Conservation (phyloP, 2,329 filamentous ascomycete species). For the Phyllosticta ampelicida region DNA sequence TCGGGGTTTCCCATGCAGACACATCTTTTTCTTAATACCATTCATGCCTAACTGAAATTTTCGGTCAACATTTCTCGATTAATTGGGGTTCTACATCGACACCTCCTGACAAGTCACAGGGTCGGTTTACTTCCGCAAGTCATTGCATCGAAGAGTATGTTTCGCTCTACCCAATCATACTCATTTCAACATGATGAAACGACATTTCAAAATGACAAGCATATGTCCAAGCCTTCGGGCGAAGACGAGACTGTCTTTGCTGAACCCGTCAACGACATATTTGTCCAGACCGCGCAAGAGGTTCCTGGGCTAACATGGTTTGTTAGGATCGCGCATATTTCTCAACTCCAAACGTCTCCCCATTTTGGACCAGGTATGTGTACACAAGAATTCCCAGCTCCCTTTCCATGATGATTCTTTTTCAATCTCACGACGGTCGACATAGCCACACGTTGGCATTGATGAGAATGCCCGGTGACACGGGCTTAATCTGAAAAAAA, state of each 20-base stretch:
- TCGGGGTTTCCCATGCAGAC: conserved; percentile 62
- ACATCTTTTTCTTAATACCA: conserved; percentile 54
- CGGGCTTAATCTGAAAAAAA: conserved; percentile 33
- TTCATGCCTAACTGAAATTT: conserved; percentile 53
- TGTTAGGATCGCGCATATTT: not conserved
- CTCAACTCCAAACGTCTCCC: not conserved
- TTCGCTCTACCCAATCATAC: conserved; percentile 9
- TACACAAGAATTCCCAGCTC: not conserved
- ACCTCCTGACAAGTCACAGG: conserved; percentile 2
- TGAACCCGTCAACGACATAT: conserved; percentile 17
- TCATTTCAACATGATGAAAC: conserved; percentile 60
- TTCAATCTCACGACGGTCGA: conserved; percentile 73
- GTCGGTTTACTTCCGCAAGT: conserved; percentile 5
- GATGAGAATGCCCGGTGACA: conserved; percentile 73
- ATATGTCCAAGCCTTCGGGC: conserved; percentile 77
- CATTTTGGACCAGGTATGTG: not conserved
- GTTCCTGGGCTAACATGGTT: not conserved
- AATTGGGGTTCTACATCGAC: conserved; percentile 2
- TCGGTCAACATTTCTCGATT: not conserved
- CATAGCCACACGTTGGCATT: conserved; percentile 61
- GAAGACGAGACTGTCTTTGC: conserved; percentile 37
- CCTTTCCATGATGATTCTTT: conserved; percentile 54
- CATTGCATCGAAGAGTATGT: conserved; percentile 12
- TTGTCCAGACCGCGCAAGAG: not conserved
- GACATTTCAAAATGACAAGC: conserved; percentile 80